Conservation (phyloP, 305 asterid genomes). For the Fraxinus sp. region DNA sequence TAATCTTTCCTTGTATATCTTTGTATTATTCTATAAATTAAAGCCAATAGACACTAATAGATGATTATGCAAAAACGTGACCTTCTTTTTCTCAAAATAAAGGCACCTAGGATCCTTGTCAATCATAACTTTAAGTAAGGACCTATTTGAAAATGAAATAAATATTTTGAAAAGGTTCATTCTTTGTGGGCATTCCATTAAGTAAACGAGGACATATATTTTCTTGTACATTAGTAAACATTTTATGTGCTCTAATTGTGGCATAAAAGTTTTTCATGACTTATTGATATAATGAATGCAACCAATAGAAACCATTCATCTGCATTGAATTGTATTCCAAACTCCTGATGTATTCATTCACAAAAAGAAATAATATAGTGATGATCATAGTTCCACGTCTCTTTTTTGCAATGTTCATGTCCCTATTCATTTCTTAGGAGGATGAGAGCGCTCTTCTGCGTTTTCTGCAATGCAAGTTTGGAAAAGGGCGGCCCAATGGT, state of each 20-base stretch:
- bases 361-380: conserved; percentile 1
- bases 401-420: conserved; percentile 17
- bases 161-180: neutral
- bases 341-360: neutral
- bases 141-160: neutral
- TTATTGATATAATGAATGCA: neutral
- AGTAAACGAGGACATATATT: neutral
- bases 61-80: too few relatives aligned
- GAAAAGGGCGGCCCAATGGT: conserved; percentile 71
- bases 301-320: neutral
- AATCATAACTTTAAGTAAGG: neutral
- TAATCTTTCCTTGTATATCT: too few relatives aligned
- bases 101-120: neutral
- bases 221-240: neutral
- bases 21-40: too few relatives aligned
- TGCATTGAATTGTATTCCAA: neutral
- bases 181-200: neutral
- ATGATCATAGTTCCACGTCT: conserved; percentile 2
- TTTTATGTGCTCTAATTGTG: neutral
- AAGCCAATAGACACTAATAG: too few relatives aligned
- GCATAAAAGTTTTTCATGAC: neutral
- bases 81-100: neutral
- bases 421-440: conserved; percentile 49
- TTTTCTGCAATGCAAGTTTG: conserved; percentile 89
- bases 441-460: conserved; percentile 96